Percentiles rank a stretch among this genome's conserved stretches.
These are phyloP conservation scores for Colletotrichum sp. DNA, from an alignment of 2,329 filamentous ascomycete genomes.

Conservation along the genomic window DNA sequence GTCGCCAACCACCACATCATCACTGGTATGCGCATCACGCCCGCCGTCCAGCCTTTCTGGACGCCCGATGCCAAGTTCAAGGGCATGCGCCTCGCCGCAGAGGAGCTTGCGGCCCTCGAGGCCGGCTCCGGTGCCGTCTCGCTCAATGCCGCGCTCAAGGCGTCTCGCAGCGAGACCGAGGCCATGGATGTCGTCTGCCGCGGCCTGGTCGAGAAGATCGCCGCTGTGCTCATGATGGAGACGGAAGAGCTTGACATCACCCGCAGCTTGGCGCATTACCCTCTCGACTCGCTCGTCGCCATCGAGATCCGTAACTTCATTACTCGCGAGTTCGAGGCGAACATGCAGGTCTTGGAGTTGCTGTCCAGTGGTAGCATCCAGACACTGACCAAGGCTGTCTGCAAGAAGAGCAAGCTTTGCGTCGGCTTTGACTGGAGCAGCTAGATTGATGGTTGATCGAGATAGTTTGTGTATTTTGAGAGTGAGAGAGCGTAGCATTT, in stretches of 20 bases:
- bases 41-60: conserved; percentile 56
- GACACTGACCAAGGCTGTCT: conserved; percentile 51
- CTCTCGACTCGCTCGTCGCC: conserved; percentile 53
- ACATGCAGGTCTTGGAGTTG: conserved; percentile 60
- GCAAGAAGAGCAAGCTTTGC: conserved; percentile 48
- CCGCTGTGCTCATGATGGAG: conserved; percentile 54
- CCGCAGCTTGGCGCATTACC: conserved; percentile 42
- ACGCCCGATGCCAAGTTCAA: conserved; percentile 60
- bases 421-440: conserved; percentile 21
- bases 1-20: conserved; percentile 56
- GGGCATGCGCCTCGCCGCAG: conserved; percentile 46
- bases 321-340: conserved; percentile 53
- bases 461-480: background rate
- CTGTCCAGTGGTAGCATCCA: conserved; percentile 57
- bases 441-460: background rate
- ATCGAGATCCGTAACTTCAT: conserved; percentile 58
- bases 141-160: conserved; percentile 48
- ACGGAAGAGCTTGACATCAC: conserved; percentile 53
- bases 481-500: background rate
- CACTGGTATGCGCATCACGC: conserved; percentile 57
- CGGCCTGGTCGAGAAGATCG: conserved; percentile 52
- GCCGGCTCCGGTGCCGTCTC: conserved; percentile 36
- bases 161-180: conserved; percentile 46
- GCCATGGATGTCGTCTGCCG: conserved; percentile 49
- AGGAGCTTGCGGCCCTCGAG: conserved; percentile 40